phyloP scores from a whole-genome alignment of 1,284 basidiomycete species.

The Trametes polyzona region DNA sequence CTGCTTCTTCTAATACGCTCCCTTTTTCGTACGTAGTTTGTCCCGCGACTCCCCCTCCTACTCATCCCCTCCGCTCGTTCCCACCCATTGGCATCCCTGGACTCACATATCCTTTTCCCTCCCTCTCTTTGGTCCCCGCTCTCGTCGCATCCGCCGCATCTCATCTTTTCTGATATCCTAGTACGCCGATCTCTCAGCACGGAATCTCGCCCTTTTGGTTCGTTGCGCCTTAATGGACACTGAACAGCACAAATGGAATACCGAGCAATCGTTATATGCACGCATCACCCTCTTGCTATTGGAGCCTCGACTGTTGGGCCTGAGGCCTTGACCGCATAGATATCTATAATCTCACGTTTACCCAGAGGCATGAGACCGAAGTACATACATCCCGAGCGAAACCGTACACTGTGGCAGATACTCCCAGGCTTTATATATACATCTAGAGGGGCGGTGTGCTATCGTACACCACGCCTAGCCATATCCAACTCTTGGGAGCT shows the following conservation, averaged over 20 bases:
- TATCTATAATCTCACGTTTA: neutral
- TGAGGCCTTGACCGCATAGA: neutral
- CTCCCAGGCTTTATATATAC: too few species aligned
- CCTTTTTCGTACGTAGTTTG: neutral
- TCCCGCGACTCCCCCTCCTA: neutral
- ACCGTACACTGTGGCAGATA: too few species aligned
- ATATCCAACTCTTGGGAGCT: too few species aligned
- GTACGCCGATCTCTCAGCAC: constrained; percentile 8
- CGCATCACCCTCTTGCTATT: too few species aligned
- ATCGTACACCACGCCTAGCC: too few species aligned
- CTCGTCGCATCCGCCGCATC: neutral
- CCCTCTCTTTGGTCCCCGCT: neutral
- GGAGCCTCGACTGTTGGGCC: neutral
- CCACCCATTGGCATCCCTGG: neutral
- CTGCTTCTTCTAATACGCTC: constrained; percentile 4
- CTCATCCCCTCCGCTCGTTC: neutral
- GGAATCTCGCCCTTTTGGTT: constrained; percentile 6
- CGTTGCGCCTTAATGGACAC: constrained; percentile 12
- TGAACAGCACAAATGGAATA: constrained; percentile 14
- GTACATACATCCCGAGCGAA: too few species aligned
- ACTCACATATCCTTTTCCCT: neutral
- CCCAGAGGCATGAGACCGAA: too few species aligned
- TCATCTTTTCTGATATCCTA: constrained; percentile 4
- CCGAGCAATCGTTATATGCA: neutral
- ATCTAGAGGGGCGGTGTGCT: too few species aligned